Evolutionary conservation across 192 early-diverging fungal genomes (phyloP).

Genomic region (Neocallimastix lanati): DNA sequence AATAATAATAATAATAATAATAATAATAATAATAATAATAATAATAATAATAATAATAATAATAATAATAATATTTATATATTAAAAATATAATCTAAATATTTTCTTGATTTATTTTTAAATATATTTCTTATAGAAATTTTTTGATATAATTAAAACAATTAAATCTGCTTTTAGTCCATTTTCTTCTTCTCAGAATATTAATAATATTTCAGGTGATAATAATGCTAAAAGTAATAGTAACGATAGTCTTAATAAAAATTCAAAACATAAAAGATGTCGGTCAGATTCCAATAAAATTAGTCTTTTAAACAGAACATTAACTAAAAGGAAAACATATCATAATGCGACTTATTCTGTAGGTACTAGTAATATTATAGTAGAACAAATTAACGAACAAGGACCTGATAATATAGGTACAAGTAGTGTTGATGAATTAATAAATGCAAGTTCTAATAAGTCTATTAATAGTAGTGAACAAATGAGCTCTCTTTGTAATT

Average conservation of each 20-base stretch:
- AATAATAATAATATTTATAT: too few species aligned
- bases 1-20: too few species aligned
- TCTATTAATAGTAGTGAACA: not conserved
- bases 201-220: not conserved
- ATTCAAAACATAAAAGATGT: not conserved
- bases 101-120: too few species aligned
- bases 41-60: too few species aligned
- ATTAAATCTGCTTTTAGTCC: not conserved
- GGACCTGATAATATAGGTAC: too few species aligned
- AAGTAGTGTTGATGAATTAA: not conserved
- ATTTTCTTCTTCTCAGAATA: not conserved
- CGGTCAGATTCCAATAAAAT: not conserved
- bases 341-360: not conserved
- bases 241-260: not conserved
- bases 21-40: too few species aligned
- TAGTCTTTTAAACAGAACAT: not conserved
- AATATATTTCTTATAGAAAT: too few species aligned
- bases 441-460: not conserved
- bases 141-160: not conserved
- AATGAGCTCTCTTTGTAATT: not conserved
- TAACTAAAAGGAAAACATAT: not conserved
- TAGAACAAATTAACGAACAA: not conserved
- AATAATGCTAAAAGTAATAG: not conserved
- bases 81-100: too few species aligned
- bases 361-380: not conserved